Evolutionary conservation across 2,329 filamentous ascomycete species (phyloP).

Genomic region (Calonectria pauciramosa): DNA sequence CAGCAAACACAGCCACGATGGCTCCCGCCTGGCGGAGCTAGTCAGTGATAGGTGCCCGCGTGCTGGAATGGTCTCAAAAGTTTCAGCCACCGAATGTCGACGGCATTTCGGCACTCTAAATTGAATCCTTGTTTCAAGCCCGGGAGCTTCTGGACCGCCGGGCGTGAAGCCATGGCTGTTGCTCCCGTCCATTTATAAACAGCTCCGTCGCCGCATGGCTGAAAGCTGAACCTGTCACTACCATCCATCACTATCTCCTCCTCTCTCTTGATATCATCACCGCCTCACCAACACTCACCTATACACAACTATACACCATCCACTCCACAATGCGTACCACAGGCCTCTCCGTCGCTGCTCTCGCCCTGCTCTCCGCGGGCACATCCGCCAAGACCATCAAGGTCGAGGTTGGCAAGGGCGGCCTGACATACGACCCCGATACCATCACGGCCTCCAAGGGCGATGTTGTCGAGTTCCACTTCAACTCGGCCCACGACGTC

Average conservation of each 20-base stretch:
- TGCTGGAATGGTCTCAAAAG: neutral
- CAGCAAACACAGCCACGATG: neutral
- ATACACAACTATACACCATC: no score
- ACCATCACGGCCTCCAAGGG: slow-evolving; percentile 59
- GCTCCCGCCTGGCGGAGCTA: neutral
- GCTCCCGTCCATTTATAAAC: neutral
- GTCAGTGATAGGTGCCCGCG: slow-evolving; percentile 2
- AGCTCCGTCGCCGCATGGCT: neutral
- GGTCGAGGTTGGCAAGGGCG: slow-evolving; percentile 59
- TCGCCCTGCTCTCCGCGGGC: slow-evolving; percentile 24
- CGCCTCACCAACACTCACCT: neutral
- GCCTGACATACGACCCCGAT: slow-evolving; percentile 59
- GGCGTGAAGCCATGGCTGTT: neutral
- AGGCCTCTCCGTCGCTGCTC: neutral
- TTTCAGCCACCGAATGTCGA: slow-evolving; percentile 2
- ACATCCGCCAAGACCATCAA: slow-evolving; percentile 45
- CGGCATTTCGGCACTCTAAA: neutral
- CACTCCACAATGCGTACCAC: neutral
- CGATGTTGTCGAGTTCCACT: slow-evolving; percentile 68
- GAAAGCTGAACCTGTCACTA: neutral
- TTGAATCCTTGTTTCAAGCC: neutral
- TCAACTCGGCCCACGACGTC: slow-evolving; percentile 65
- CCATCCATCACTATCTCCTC: neutral
- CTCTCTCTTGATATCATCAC: neutral
- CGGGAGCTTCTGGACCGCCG: neutral